A percentile compares a stretch with the other conserved stretches of the same genome.
Conservation (phyloP, 2,329 filamentous ascomycete species). For the Scedosporium boydii region DNA sequence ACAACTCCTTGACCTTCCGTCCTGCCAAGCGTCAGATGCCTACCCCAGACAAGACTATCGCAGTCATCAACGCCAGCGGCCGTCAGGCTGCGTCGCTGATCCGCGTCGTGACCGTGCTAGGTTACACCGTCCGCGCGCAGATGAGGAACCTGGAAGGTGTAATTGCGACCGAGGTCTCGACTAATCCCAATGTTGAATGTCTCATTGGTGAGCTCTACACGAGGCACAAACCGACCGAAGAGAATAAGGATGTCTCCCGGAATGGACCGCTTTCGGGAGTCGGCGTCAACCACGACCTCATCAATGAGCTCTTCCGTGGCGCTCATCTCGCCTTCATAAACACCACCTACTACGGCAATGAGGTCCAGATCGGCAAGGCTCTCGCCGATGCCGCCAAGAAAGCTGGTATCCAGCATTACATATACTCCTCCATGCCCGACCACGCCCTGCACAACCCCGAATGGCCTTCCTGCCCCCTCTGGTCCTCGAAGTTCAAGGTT, state of each 20-base stretch:
- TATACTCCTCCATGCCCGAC: conserved; percentile 97
- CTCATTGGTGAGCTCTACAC: conserved; percentile 56
- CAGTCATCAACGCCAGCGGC: conserved; percentile 91
- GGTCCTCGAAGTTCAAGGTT: conserved; percentile 85
- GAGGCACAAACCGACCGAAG: conserved; percentile 39
- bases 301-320: conserved; percentile 70
- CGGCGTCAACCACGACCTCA: conserved; percentile 62
- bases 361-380: conserved; percentile 78
- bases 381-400: conserved; percentile 83
- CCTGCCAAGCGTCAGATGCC: conserved; percentile 50
- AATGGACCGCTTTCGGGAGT: conserved; percentile 54
- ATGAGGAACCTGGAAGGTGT: conserved; percentile 79
- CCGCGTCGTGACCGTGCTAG: conserved; percentile 84
- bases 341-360: conserved; percentile 93
- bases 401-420: conserved; percentile 77
- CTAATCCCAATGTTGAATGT: conserved; percentile 65
- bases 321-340: conserved; percentile 93
- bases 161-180: conserved; percentile 76
- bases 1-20: conserved; percentile 52
- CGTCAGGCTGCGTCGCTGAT: conserved; percentile 94
- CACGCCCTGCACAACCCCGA: conserved; percentile 67
- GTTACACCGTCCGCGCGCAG: conserved; percentile 88
- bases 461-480: conserved; percentile 81
- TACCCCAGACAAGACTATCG: conserved; percentile 67
- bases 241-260: conserved; percentile 49